A percentile compares a stretch with the other conserved stretches of the same genome.
Evolutionary conservation across 2,329 filamentous ascomycete species (phyloP).

Genomic region (Rhexocercosporidium sp.): DNA sequence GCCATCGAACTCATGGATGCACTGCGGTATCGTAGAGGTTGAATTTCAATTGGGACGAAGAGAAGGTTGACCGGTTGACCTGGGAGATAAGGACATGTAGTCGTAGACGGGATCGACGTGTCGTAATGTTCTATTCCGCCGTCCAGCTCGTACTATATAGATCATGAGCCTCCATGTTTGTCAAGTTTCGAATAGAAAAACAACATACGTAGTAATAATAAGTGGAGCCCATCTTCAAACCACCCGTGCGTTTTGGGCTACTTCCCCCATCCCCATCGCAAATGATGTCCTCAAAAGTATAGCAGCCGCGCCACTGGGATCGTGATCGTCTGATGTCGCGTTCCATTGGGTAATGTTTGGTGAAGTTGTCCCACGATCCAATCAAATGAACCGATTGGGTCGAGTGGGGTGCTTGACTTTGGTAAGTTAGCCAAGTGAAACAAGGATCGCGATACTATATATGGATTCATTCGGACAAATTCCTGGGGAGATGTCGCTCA

Average conservation of each 20-base stretch:
- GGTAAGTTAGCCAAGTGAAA: constrained; percentile 25
- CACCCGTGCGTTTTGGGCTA: constrained; percentile 69
- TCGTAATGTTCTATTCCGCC: constrained; percentile 79
- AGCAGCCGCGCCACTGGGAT: constrained; percentile 85
- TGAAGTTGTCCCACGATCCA: constrained; percentile 97
- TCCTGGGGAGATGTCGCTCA: constrained; percentile 22
- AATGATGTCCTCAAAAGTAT: constrained; percentile 84
- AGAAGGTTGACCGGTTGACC: constrained; percentile 88
- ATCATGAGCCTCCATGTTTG: constrained; percentile 26
- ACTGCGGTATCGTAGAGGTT: constrained; percentile 62
- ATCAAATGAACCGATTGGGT: constrained; percentile 77
- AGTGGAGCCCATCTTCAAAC: constrained; percentile 87
- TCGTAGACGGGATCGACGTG: constrained; percentile 73
- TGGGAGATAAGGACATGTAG: constrained; percentile 81
- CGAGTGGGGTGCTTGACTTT: constrained; percentile 63
- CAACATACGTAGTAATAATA: constrained; percentile 97
- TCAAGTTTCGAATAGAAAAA: constrained; percentile 38
- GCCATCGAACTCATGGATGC: constrained; percentile 67
- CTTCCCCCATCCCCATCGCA: constrained; percentile 69
- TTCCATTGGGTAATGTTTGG: constrained; percentile 78
- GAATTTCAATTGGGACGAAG: constrained; percentile 74
- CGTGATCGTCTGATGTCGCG: constrained; percentile 75
- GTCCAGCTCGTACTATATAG: constrained; percentile 78
- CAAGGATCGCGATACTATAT: constrained; percentile 19
- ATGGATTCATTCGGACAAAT: constrained; percentile 5